Evolutionary conservation across 306 rosid genomes (phyloP).

Genomic region (cucumber (Cucumis sativus)): Cucumber_9930_V3 NC_026659.2:13203501-13204000

Average conservation of each 20-base stretch:
- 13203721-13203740: background rate
- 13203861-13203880: slow-evolving; percentile 71
- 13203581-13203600: background rate
- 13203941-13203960: background rate
- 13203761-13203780: background rate
- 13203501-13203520: background rate
- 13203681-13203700: background rate
- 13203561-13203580: background rate
- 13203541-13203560: background rate
- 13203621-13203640: background rate
- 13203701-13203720: background rate
- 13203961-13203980: background rate
- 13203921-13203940: background rate
- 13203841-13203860: slow-evolving; percentile 75
- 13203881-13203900: slow-evolving; percentile 87
- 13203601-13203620: background rate
- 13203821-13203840: slow-evolving; percentile 82
- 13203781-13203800: background rate
- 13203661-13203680: background rate
- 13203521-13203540: background rate
- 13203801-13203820: slow-evolving; percentile 78
- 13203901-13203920: slow-evolving; percentile 8
- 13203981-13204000: background rate
- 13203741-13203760: background rate
- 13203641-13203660: background rate